phyloP scores from a whole-genome alignment of 495 filamentous ascomycete species.

The Annulohypoxylon maeteangense region DNA sequence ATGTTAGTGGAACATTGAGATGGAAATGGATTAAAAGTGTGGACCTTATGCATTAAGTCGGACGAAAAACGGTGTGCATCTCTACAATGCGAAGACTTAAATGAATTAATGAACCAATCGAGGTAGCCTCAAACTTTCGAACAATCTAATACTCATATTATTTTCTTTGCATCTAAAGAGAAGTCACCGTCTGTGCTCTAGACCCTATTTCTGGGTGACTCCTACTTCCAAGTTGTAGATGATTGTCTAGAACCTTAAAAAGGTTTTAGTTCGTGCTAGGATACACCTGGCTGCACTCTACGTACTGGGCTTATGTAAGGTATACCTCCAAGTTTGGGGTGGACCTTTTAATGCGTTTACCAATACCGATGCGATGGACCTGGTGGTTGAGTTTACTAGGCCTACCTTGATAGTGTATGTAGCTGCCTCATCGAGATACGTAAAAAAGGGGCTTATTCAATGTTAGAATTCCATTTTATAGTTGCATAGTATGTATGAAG shows the following conservation, averaged over 20 bases:
- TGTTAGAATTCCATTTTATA: constrained; percentile 3
- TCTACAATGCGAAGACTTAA: constrained; percentile 22
- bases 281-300: background rate
- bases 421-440: constrained; percentile 14
- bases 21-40: background rate
- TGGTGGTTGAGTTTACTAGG: background rate
- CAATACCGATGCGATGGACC: constrained; percentile 4
- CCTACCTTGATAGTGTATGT: background rate
- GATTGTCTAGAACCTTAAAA: background rate
- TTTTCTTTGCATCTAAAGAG: background rate
- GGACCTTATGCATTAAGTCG: constrained; percentile 18
- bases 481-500: background rate
- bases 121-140: constrained; percentile 25
- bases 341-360: constrained; percentile 1
- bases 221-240: no score
- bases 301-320: constrained; percentile 22
- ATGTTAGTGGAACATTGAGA: constrained; percentile 3
- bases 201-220: background rate
- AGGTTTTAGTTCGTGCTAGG: background rate
- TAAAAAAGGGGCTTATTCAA: constrained; percentile 7
- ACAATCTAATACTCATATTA: background rate
- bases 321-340: background rate
- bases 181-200: background rate
- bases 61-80: constrained; percentile 30
- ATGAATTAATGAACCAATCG: constrained; percentile 27